A percentile compares a stretch with the other conserved stretches of the same genome.
Conservation (phyloP, 257 asterid genomes). For the Solanum clarkiae region DNA sequence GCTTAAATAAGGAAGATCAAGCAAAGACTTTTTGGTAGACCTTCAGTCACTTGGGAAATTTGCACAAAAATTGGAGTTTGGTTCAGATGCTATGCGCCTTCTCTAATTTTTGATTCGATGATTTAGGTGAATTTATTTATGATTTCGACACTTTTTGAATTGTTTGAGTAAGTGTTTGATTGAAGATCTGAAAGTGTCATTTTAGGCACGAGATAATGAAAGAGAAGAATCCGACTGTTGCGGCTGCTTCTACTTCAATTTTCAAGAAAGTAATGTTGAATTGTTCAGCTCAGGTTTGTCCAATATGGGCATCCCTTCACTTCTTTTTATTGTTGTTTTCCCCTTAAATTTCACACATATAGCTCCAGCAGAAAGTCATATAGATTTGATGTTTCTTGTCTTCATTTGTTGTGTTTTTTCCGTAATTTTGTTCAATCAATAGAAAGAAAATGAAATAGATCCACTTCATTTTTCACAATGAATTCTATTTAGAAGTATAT, state of each 20-base stretch:
- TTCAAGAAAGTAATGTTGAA: conserved; percentile 51
- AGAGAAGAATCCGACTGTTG: conserved; percentile 51
- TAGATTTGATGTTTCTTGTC: background rate
- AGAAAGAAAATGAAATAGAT: no score
- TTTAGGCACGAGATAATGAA: conserved; percentile 42
- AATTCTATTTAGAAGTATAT: background rate
- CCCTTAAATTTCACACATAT: background rate
- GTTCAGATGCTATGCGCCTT: background rate
- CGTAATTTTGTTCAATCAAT: background rate
- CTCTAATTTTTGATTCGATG: background rate
- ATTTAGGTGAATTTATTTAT: background rate
- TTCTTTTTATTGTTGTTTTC: background rate
- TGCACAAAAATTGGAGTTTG: background rate
- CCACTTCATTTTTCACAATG: no score
- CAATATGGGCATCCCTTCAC: background rate
- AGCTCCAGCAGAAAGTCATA: background rate
- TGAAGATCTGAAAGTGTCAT: background rate
- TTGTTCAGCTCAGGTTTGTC: conserved; percentile 73
- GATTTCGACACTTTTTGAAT: background rate
- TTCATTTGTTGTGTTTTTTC: background rate
- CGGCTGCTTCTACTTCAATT: conserved; percentile 39
- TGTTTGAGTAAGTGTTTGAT: background rate
- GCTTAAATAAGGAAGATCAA: background rate
- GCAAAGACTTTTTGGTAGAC: background rate
- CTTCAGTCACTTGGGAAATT: background rate